A percentile compares a stretch with the other conserved stretches of the same genome.
These are phyloP conservation scores for Venustampulla echinocandica DNA, from an alignment of 495 filamentous ascomycete genomes.

Conservation along the genomic window DNA sequence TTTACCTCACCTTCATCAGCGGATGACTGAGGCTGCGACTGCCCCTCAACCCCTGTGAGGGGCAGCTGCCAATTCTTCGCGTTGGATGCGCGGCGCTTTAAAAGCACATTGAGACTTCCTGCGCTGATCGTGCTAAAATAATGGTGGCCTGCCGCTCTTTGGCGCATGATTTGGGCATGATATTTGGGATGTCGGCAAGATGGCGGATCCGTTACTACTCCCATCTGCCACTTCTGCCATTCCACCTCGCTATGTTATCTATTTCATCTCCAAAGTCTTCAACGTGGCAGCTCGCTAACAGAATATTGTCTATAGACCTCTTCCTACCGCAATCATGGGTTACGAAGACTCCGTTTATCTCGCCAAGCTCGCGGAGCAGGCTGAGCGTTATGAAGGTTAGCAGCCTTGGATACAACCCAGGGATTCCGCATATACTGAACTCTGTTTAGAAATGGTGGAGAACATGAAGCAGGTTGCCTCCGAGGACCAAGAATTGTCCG, in stretches of 20 bases:
- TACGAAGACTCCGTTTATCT: constrained; percentile 99
- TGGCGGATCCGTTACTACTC: background rate
- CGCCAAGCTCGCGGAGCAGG: constrained; percentile 99
- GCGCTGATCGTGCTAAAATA: background rate
- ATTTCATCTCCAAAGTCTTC: constrained; percentile 2
- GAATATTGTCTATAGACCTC: constrained; percentile 2
- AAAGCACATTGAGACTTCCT: background rate
- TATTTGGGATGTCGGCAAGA: too few relatives aligned
- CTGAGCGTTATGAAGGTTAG: constrained; percentile 99
- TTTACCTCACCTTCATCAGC: background rate
- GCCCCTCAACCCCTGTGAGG: constrained; percentile 14
- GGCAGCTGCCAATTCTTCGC: constrained; percentile 1
- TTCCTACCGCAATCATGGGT: constrained; percentile 66
- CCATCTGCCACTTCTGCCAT: background rate
- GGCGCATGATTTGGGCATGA: background rate
- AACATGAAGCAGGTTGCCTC: constrained; percentile 99
- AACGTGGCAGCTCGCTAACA: constrained; percentile 1
- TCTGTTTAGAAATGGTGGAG: constrained; percentile 88
- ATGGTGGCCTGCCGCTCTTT: background rate
- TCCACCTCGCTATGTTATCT: background rate
- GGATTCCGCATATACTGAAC: constrained; percentile 3
- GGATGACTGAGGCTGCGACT: constrained; percentile 4
- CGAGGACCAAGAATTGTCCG: constrained; percentile 92
- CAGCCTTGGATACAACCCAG: constrained; percentile 20
- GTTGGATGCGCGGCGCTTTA: background rate